Evolutionary conservation across 1,284 basidiomycete species (phyloP).

Genomic region (Butyriboletus appendiculatus): DNA sequence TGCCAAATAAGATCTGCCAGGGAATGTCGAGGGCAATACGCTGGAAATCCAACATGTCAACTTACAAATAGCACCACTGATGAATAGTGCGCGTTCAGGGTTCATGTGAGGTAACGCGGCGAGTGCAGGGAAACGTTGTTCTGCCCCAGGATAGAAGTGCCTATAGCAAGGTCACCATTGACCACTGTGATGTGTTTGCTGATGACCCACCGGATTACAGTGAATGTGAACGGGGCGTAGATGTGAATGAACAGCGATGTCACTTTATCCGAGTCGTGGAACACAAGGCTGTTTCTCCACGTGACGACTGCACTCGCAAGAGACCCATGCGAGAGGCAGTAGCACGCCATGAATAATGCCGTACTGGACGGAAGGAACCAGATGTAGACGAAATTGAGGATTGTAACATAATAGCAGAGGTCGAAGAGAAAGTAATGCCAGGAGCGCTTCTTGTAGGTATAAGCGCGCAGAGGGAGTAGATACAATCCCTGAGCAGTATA

Average conservation of each 20-base stretch:
- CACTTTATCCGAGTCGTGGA: conserved; percentile 93
- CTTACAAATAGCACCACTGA: conserved; percentile 77
- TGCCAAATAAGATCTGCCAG: conserved; percentile 83
- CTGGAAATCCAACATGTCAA: conserved; percentile 15
- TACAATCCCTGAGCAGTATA: conserved; percentile 77
- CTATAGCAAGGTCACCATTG: conserved; percentile 39
- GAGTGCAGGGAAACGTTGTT: conserved; percentile 81
- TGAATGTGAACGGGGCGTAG: conserved; percentile 85
- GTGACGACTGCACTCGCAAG: conserved; percentile 93
- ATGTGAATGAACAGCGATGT: conserved; percentile 91
- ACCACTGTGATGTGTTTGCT: not conserved
- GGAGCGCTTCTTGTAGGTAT: conserved; percentile 82
- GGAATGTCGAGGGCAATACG: conserved; percentile 15
- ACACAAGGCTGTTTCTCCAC: conserved; percentile 96
- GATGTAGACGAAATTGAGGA: conserved; percentile 87
- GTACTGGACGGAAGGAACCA: conserved; percentile 80
- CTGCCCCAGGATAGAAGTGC: conserved; percentile 80
- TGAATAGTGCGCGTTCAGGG: conserved; percentile 60
- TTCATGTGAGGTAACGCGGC: conserved; percentile 61
- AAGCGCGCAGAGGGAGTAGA: conserved; percentile 80
- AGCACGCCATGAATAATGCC: conserved; percentile 82
- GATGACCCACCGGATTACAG: conserved; percentile 74
- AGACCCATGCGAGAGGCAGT: conserved; percentile 85
- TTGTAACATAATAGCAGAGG: conserved; percentile 87
- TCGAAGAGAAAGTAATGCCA: conserved; percentile 97